Percentiles rank a stretch among this genome's conserved stretches.
These are phyloP conservation scores for Lachnum nothofagi DNA, from an alignment of 2,329 filamentous ascomycete genomes.

Conservation along the genomic window DNA sequence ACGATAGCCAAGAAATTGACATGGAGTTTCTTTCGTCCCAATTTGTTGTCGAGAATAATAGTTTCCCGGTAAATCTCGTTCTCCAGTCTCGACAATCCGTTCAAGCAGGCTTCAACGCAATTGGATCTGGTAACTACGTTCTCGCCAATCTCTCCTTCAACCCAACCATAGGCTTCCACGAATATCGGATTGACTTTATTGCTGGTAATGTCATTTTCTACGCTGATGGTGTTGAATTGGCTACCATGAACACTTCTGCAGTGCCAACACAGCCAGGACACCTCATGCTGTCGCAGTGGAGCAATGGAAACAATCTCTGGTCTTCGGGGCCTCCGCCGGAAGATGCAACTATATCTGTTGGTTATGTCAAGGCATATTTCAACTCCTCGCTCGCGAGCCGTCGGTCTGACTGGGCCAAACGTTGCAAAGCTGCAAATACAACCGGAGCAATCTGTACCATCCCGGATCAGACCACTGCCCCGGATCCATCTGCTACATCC, in stretches of 20 bases:
- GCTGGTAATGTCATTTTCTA: conserved; percentile 61
- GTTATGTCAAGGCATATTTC: conserved; percentile 74
- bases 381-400: conserved; percentile 53
- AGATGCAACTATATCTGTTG: conserved; percentile 60
- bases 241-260: conserved; percentile 49
- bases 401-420: conserved; percentile 35
- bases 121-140: conserved; percentile 52
- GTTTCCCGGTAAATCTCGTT: conserved; percentile 66
- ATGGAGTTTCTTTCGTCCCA: conserved; percentile 71
- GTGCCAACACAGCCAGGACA: conserved; percentile 59
- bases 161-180: conserved; percentile 62
- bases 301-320: conserved; percentile 68
- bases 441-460: conserved; percentile 45
- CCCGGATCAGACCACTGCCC: conserved; percentile 40
- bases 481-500: conserved; percentile 18
- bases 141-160: conserved; percentile 59
- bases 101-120: conserved; percentile 57
- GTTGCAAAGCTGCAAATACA: conserved; percentile 40
- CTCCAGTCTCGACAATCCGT: conserved; percentile 61
- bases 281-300: conserved; percentile 71
- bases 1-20: conserved; percentile 75
- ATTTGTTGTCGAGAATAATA: conserved; percentile 46
- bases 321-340: conserved; percentile 61
- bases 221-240: conserved; percentile 56
- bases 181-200: conserved; percentile 75